Evolutionary conservation across 805 yeast species (phyloP).

Genomic region (Candida rishiriensis): DNA sequence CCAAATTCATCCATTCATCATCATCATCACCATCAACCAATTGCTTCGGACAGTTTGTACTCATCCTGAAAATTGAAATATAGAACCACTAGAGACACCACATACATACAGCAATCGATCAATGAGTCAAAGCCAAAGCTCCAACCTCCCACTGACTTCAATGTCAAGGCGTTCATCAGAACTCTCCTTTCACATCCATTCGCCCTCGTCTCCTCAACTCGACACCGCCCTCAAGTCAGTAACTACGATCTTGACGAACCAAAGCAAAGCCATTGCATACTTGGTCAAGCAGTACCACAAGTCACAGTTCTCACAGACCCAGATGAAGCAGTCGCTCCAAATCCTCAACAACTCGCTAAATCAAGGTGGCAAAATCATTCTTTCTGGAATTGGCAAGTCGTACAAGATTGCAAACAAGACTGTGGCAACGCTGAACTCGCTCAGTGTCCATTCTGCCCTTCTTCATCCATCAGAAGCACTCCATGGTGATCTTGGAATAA

Average conservation of each 20-base stretch:
- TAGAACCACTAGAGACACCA: too few relatives aligned
- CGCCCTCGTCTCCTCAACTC: constrained; percentile 21
- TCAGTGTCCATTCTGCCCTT: constrained; percentile 61
- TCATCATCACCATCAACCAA: too few relatives aligned
- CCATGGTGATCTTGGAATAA: constrained; percentile 83
- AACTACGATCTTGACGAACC: constrained; percentile 38
- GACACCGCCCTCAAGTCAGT: constrained; percentile 29
- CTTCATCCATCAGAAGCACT: constrained; percentile 85
- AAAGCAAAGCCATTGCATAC: constrained; percentile 43
- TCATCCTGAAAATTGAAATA: too few relatives aligned
- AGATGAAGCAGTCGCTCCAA: constrained; percentile 39
- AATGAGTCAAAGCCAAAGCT: not conserved
- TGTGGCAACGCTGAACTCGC: constrained; percentile 78
- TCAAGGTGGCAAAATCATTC: constrained; percentile 62
- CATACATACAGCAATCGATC: too few relatives aligned
- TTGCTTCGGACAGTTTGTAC: not conserved
- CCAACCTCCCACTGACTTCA: not conserved
- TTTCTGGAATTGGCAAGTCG: constrained; percentile 84
- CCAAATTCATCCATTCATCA: too few relatives aligned
- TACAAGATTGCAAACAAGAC: constrained; percentile 72
- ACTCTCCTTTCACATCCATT: constrained; percentile 21
- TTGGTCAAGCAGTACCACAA: constrained; percentile 41
- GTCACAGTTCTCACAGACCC: constrained; percentile 41
- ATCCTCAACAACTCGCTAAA: constrained; percentile 39
- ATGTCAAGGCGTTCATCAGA: constrained; percentile 26